Base-by-base conservation (phyloP, 2,329 filamentous ascomycete species). In the Ophiocordyceps australis region DNA sequence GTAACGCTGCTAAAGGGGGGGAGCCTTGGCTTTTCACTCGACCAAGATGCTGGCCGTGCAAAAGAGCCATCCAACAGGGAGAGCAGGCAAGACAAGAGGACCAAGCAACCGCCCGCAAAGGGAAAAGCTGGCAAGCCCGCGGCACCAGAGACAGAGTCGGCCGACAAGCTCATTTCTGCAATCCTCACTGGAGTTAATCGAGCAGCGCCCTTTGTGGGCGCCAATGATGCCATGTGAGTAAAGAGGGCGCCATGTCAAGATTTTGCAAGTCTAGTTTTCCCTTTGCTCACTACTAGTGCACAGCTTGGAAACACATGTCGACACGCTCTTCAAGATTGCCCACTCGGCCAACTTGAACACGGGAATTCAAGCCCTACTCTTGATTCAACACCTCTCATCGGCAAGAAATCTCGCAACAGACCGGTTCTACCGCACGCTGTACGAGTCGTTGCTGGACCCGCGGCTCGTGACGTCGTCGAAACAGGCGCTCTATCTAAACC, bases 321-420 rank as follows among this genome's bases (percentile, higher is more conserved):
- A 95, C 45, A 94, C 86, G 4, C 65, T 98, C 15, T 98, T 94
- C 64, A 75, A 73, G 40, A 89, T 98, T 41, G 92, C 89, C 0
- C 89, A 98, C 52, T 95, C 86, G 1, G 82, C 86, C 29, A 98
- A 98, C 50, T 95, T 98, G 65, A 98, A 95, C 54, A 98, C 89
- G 1, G 89, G 83, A 45, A 81, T 98, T 20, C 89, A 98, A 51
- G 86, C 89, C 18, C 65, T 98, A 35, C 77, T 93, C 55, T 60
- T 98, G 24, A 91, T 98, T 36, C 89, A 95, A 46, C 89, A 95
- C 47, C 66, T 98, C 16, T 80, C 83, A 1, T 62, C 73, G 2
- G 69, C 74, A 4, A 82, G 89, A 45, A 76, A 85, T 40, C 62
- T 86, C 28, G 75, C 77, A 5, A 74, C 76, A 9, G 89, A 98